Conservation (phyloP, 257 asterid species). For the Forsythia suspensa region DNA sequence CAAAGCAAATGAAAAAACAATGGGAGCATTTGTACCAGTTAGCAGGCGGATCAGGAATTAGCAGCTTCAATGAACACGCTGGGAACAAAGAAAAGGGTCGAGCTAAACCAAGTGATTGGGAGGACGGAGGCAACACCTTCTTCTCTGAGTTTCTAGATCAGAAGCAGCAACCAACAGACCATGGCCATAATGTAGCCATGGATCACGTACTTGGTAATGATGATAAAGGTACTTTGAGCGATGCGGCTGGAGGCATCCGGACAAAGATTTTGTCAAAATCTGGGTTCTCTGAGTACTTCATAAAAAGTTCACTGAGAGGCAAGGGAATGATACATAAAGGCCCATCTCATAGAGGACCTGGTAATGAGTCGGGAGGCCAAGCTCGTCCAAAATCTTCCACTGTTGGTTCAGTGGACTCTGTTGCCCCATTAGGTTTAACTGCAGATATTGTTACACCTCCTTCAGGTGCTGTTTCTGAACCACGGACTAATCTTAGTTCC, state of each 20-base stretch:
- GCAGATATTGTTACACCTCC: slow-evolving; percentile 38
- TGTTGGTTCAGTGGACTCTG: slow-evolving; percentile 34
- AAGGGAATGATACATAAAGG: slow-evolving; percentile 71
- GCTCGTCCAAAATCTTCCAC: slow-evolving; percentile 33
- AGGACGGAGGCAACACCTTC: slow-evolving; percentile 42
- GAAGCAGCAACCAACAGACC: slow-evolving; percentile 31
- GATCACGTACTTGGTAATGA: slow-evolving; percentile 39
- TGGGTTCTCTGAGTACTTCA: slow-evolving; percentile 76
- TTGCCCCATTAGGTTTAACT: slow-evolving; percentile 34
- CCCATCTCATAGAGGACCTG: slow-evolving; percentile 41
- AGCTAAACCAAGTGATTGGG: slow-evolving; percentile 49
- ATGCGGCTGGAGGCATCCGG: slow-evolving; percentile 71
- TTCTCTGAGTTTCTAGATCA: slow-evolving; percentile 47
- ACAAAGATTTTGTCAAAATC: slow-evolving; percentile 78
- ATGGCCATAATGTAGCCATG: slow-evolving; percentile 25
- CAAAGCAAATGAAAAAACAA: slow-evolving; percentile 39
- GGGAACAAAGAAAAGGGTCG: slow-evolving; percentile 55
- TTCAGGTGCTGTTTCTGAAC: slow-evolving; percentile 41
- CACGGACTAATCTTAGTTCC: slow-evolving; percentile 26
- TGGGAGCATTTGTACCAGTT: slow-evolving; percentile 71
- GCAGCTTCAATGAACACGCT: slow-evolving; percentile 47
- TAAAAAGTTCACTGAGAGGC: slow-evolving; percentile 72
- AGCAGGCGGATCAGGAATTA: slow-evolving; percentile 57
- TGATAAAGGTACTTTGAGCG: slow-evolving; percentile 39
- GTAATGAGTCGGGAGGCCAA: slow-evolving; percentile 29